phyloP scores from a whole-genome alignment of 192 early-diverging fungal species.

The Geranomyces variabilis region DNA sequence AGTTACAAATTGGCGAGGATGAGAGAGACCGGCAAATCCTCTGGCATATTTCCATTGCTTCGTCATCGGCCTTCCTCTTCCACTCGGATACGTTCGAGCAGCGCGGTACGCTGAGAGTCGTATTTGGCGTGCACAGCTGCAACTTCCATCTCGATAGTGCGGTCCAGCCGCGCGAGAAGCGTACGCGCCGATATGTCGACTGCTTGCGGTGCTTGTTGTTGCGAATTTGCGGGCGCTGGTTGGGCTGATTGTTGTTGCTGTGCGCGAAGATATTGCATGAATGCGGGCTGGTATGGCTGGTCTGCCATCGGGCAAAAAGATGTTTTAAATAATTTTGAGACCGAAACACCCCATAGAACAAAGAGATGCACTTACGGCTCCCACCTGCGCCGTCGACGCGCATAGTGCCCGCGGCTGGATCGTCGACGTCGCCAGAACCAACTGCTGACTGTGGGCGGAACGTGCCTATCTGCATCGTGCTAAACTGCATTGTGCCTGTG shows the following conservation, averaged over 20 bases:
- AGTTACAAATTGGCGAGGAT: too few species aligned
- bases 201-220: background rate
- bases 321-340: too few species aligned
- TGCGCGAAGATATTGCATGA: slow-evolving; percentile 25
- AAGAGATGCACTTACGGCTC: too few species aligned
- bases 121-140: slow-evolving; percentile 1
- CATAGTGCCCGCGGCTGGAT: background rate
- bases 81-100: background rate
- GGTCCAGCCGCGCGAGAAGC: slow-evolving; percentile 7
- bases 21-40: too few species aligned
- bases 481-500: too few species aligned
- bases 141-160: slow-evolving; percentile 1
- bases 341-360: too few species aligned
- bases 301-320: too few species aligned
- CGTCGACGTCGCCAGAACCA: background rate
- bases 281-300: slow-evolving; percentile 31
- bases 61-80: too few species aligned
- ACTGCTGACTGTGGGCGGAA: background rate
- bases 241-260: background rate
- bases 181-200: background rate
- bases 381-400: background rate
- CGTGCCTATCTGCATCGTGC: slow-evolving; percentile 10
- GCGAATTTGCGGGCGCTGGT: background rate
- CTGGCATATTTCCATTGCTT: too few species aligned
- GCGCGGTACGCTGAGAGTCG: background rate